Evolutionary conservation across 352 stramenopile genomes (phyloP).

Genomic region (Thalassiosira oceanica): DNA sequence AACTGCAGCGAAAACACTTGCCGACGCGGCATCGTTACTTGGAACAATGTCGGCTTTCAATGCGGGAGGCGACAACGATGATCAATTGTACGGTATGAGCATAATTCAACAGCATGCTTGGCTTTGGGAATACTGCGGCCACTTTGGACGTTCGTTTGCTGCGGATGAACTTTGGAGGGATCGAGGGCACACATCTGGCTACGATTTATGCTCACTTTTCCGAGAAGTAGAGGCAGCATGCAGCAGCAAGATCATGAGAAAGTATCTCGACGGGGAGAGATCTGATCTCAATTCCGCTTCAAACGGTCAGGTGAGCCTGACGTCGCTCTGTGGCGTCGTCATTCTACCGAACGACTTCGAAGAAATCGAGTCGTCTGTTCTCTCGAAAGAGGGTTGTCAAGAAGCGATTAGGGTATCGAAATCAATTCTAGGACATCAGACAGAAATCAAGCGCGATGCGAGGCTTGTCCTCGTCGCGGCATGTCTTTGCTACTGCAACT

Average conservation of each 20-base stretch:
- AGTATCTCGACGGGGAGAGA: conserved; percentile 23
- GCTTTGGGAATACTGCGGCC: conserved; percentile 76
- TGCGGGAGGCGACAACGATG: background rate
- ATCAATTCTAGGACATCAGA: conserved; percentile 52
- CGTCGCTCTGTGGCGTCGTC: conserved; percentile 55
- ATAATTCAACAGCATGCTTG: conserved; percentile 66
- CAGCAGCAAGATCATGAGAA: conserved; percentile 1
- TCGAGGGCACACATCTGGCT: conserved; percentile 68
- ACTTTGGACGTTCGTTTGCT: conserved; percentile 79
- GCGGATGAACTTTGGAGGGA: conserved; percentile 77
- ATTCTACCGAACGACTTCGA: conserved; percentile 41
- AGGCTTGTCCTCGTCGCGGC: conserved; percentile 71
- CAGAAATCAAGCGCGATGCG: conserved; percentile 59
- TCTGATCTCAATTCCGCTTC: conserved; percentile 20
- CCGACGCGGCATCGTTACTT: conserved; percentile 48
- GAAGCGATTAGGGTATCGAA: conserved; percentile 40
- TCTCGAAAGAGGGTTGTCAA: conserved; percentile 42
- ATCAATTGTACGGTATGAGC: conserved; percentile 28
- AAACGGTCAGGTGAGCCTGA: conserved; percentile 55
- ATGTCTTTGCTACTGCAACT: conserved; percentile 60
- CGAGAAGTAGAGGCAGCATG: conserved; percentile 63
- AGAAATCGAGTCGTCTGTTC: conserved; percentile 41
- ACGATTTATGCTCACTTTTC: conserved; percentile 71
- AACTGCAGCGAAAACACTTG: conserved; percentile 49
- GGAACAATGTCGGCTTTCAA: background rate